A percentile compares a stretch with the other conserved stretches of the same genome.
Conservation (phyloP, 495 filamentous ascomycete species). For the Aspergillus heteromorphus region DNA sequence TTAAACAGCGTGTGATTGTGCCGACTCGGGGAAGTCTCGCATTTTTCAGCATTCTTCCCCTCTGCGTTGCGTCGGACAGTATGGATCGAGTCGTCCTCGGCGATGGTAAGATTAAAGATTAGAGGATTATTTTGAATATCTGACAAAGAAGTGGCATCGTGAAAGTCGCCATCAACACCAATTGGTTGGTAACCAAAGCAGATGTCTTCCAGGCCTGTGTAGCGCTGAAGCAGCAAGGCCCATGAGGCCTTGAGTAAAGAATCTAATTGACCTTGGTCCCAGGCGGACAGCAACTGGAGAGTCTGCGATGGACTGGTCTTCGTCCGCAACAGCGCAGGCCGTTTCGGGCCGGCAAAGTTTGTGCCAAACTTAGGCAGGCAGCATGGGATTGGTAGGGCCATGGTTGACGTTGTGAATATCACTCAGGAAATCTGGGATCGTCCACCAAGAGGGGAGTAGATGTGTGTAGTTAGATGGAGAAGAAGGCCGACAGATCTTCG, state of each 20-base stretch:
- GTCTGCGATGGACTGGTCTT: constrained; percentile 27
- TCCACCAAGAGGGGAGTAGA: neutral
- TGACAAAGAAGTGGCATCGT: constrained; percentile 13
- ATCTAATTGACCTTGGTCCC: constrained; percentile 23
- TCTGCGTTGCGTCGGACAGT: constrained; percentile 25
- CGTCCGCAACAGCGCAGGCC: constrained; percentile 33
- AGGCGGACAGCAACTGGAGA: constrained; percentile 34
- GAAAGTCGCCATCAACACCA: constrained; percentile 19
- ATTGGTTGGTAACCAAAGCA: constrained; percentile 50
- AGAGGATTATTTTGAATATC: constrained; percentile 11
- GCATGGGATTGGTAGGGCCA: constrained; percentile 36
- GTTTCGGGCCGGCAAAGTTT: constrained; percentile 26
- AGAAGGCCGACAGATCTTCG: neutral
- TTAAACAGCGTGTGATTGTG: constrained; percentile 29
- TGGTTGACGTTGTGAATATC: constrained; percentile 16
- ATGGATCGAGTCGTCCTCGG: constrained; percentile 29
- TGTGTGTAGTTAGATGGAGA: neutral
- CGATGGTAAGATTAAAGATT: constrained; percentile 23
- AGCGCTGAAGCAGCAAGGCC: constrained; percentile 49
- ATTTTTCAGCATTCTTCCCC: constrained; percentile 6
- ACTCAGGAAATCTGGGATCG: neutral
- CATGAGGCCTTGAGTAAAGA: constrained; percentile 46
- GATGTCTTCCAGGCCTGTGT: constrained; percentile 50
- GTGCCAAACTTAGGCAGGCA: constrained; percentile 34
- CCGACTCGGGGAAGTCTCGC: neutral